Evolutionary conservation across 139 green algal genomes (phyloP).

Genomic region (Coccomyxa sp.): DNA sequence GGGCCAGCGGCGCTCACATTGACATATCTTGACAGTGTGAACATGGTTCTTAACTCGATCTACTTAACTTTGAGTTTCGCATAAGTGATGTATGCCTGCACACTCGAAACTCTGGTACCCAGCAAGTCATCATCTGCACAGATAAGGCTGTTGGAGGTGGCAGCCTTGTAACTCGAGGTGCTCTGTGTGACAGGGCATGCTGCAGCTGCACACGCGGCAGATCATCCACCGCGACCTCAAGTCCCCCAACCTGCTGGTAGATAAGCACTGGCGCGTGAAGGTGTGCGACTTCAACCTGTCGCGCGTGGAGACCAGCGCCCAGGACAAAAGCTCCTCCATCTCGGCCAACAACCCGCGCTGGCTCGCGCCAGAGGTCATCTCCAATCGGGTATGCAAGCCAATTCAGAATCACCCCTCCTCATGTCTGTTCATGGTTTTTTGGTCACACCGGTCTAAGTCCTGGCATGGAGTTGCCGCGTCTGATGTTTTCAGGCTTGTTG

Average conservation of each 20-base stretch:
- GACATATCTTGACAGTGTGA: too few species aligned
- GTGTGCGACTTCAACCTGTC: slow-evolving; percentile 53
- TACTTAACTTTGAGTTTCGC: too few species aligned
- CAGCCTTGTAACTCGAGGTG: too few species aligned
- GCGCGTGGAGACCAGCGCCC: slow-evolving; percentile 18
- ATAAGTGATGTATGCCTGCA: too few species aligned
- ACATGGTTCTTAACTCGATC: too few species aligned
- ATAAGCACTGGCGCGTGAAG: slow-evolving; percentile 52
- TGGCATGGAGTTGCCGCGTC: too few species aligned
- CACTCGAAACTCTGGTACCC: too few species aligned
- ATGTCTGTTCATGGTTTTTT: neutral
- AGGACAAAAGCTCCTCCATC: slow-evolving; percentile 22
- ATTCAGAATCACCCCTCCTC: neutral
- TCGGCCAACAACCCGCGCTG: slow-evolving; percentile 43
- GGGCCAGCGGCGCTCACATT: too few species aligned
- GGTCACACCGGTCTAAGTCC: too few species aligned
- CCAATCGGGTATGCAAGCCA: neutral
- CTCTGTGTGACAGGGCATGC: slow-evolving; percentile 29
- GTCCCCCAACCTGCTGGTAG: slow-evolving; percentile 52
- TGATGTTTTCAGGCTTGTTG: too few species aligned
- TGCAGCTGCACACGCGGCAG: slow-evolving; percentile 38
- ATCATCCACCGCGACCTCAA: slow-evolving; percentile 59
- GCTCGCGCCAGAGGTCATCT: slow-evolving; percentile 50
- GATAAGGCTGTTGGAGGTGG: too few species aligned
- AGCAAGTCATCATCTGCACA: too few species aligned